Evolutionary conservation across 139 green algal genomes (phyloP), one percentile per base, ranked within the genome.

Genomic region (Micractinium sp.): DNA sequence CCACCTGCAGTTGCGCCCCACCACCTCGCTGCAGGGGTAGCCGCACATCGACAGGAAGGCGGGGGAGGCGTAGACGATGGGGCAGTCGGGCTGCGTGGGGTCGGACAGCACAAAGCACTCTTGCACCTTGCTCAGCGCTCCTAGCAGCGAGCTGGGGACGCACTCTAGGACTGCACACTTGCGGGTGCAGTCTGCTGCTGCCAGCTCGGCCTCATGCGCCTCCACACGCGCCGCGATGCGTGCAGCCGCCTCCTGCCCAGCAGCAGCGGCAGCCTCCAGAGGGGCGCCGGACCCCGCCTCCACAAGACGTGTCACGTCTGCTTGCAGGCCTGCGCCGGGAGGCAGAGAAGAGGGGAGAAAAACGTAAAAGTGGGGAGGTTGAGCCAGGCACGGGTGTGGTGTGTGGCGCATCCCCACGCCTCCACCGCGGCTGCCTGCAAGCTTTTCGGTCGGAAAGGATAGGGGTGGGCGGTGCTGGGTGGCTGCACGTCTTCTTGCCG

Each of bases 21-120:
- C 47, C 36, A 96, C 91, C 89, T 94, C 85, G 41, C 36, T 23
- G 69, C 69, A 81, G 71, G 38, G 38, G 67, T 95, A 95, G 14
- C 94, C 93, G 1, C 90, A 94, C 20, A 97, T 75, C 41, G 76
- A 23, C 66, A 96, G 84, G 87, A 97, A 97, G 75, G 74, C 67
- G 22, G 91, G 82, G 39, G 90, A 94, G 82, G 91, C 93, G 67
- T 94, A 93, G 23, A 97, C 90, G 69, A 97, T 96, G 78, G 95
- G 94, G 71, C 83, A 91, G 86, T 96, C 95, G 5, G 93, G 93
- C 87, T 88, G 85, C 27, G 78, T 86, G 18, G 95, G 93, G 77
- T 97, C 93, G 14, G 91, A 63, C 85, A 97, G 86, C 81, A 94
- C 92, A 73, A 96, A 97, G 33, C 87, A 90, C 85, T 94, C 91